Conservation (phyloP, 1,284 basidiomycete species). For the Sanghuangporus baumii region DNA sequence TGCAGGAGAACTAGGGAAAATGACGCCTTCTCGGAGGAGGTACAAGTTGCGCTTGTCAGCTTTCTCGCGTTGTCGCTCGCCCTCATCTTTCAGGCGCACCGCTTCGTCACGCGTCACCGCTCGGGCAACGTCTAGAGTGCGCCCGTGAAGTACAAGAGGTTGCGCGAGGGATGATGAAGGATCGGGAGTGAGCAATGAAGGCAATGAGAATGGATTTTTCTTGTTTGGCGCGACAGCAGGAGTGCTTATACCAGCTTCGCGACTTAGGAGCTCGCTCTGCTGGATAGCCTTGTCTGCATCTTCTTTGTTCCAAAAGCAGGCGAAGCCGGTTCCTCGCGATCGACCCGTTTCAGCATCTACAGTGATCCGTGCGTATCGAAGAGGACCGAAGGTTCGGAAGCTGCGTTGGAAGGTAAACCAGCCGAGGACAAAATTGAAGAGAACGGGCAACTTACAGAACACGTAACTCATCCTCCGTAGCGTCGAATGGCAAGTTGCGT, state of each 20-base stretch:
- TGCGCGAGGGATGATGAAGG: conserved; percentile 84
- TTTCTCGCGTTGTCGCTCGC: conserved; percentile 81
- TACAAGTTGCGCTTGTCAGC: conserved; percentile 96
- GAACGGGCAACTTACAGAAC: conserved; percentile 50
- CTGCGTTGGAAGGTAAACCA: conserved; percentile 34
- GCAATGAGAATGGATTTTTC: conserved; percentile 81
- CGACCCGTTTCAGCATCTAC: conserved; percentile 81
- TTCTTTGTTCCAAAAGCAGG: conserved; percentile 93
- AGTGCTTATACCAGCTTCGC: conserved; percentile 46
- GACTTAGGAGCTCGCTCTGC: conserved; percentile 70
- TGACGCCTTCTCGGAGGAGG: conserved; percentile 93
- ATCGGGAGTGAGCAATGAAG: conserved; percentile 91
- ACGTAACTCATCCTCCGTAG: conserved; percentile 86
- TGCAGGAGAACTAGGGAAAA: conserved; percentile 80
- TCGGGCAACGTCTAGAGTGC: conserved; percentile 85
- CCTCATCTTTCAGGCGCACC: conserved; percentile 78
- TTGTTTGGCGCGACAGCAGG: conserved; percentile 28
- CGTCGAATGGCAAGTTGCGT: conserved; percentile 90
- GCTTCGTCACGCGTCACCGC: conserved; percentile 92
- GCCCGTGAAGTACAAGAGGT: conserved; percentile 84
- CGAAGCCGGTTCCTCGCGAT: conserved; percentile 93
- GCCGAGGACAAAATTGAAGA: background rate
- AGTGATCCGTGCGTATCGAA: conserved; percentile 92
- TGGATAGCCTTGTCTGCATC: conserved; percentile 85
- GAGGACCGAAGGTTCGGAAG: conserved; percentile 86